Percentiles rank a stretch among this genome's conserved stretches.
phyloP scores from a whole-genome alignment of 1,284 basidiomycete species.

The Microbotryum scabiosae region DNA sequence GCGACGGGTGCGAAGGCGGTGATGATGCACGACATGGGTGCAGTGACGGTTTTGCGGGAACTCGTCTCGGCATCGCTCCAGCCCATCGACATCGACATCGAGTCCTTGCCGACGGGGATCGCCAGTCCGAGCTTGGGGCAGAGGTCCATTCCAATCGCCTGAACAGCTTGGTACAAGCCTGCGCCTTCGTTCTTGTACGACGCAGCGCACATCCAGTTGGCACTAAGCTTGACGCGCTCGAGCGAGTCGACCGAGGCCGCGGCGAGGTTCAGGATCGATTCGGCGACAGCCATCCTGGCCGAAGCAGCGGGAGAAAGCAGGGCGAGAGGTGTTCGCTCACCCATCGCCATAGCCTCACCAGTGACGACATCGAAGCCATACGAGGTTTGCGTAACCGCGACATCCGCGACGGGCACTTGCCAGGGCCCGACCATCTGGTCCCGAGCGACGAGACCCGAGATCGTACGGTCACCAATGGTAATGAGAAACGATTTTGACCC shows the following conservation, averaged over 20 bases:
- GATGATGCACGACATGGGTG: conserved; percentile 85
- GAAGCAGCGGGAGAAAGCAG: conserved; percentile 79
- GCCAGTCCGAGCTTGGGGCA: conserved; percentile 91
- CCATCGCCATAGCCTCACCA: conserved; percentile 96
- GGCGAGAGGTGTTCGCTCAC: conserved; percentile 89
- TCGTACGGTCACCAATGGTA: conserved; percentile 90
- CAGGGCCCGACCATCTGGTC: conserved; percentile 99
- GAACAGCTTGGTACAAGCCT: conserved; percentile 82
- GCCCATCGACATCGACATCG: conserved; percentile 99
- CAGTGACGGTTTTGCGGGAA: conserved; percentile 69
- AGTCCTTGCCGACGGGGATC: conserved; percentile 97
- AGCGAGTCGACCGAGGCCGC: conserved; percentile 70
- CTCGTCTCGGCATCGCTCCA: conserved; percentile 58
- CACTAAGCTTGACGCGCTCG: conserved; percentile 77
- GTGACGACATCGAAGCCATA: conserved; percentile 75
- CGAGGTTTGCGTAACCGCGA: conserved; percentile 88
- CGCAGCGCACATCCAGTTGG: conserved; percentile 99
- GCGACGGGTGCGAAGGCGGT: conserved; percentile 88
- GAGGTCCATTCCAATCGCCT: conserved; percentile 85
- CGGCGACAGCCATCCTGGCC: conserved; percentile 90
- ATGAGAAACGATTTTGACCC: conserved; percentile 96
- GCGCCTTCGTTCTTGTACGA: conserved; percentile 83
- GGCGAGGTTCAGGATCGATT: conserved; percentile 83
- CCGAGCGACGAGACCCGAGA: conserved; percentile 88
- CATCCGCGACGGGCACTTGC: conserved; percentile 96